Evolutionary conservation across 345 rosid species (phyloP).

Genomic region (Salix exigua): DNA sequence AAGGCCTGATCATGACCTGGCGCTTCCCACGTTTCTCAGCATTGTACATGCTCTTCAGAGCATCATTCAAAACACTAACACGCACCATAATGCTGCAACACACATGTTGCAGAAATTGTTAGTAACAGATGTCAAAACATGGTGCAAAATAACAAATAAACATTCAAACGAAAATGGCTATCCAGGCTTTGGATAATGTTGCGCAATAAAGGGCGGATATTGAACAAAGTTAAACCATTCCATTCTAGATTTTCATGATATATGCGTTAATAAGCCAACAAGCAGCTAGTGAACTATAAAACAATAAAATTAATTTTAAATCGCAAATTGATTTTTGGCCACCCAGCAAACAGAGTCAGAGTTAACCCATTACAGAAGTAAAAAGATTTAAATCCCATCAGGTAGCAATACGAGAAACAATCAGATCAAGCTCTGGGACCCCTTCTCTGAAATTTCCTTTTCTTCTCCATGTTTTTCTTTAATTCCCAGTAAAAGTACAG

Average conservation of each 20-base stretch:
- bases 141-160: not conserved
- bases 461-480: not conserved
- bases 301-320: too few relatives aligned
- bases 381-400: not conserved
- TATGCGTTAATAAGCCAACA: not conserved
- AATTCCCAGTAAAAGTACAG: not conserved
- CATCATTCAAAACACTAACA: conserved; percentile 18
- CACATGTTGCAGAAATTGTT: not conserved
- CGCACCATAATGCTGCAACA: conserved; percentile 11
- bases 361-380: not conserved
- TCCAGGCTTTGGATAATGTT: not conserved
- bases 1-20: conserved; percentile 21
- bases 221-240: not conserved
- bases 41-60: conserved; percentile 16
- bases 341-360: not conserved
- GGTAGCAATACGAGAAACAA: not conserved
- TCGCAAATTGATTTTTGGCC: not conserved
- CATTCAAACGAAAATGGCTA: not conserved
- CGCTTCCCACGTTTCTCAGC: conserved; percentile 16
- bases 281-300: not conserved
- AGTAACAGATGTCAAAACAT: not conserved
- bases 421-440: not conserved
- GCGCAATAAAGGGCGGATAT: not conserved
- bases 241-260: not conserved
- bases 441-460: not conserved